These are phyloP conservation scores for Hypoxylon cercidicola DNA, from an alignment of 495 filamentous ascomycete genomes.

Conservation along the genomic window DNA sequence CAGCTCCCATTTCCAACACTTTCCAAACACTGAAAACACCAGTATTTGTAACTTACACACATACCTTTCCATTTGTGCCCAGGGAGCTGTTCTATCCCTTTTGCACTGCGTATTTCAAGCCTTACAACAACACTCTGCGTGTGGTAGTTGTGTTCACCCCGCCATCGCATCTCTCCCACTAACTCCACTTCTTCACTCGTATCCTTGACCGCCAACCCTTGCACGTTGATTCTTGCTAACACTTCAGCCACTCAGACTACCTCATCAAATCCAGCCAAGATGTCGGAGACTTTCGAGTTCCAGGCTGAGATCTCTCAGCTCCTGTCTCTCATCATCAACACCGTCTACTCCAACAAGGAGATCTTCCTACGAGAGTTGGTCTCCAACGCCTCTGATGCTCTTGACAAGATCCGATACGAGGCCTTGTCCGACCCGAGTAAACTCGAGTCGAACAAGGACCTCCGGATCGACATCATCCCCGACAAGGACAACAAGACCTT, in stretches of 20 bases:
- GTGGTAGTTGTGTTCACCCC: background rate
- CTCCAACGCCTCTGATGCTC: slow-evolving; percentile 97
- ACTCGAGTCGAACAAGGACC: slow-evolving; percentile 95
- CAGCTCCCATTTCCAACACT: background rate
- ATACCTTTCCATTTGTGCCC: background rate
- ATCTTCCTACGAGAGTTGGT: slow-evolving; percentile 98
- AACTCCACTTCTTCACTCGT: slow-evolving; percentile 6
- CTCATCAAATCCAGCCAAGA: slow-evolving; percentile 57
- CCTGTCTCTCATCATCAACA: slow-evolving; percentile 99
- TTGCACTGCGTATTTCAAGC: background rate
- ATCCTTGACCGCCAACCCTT: background rate
- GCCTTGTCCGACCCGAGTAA: slow-evolving; percentile 95
- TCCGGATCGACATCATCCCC: slow-evolving; percentile 97
- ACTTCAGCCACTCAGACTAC: slow-evolving; percentile 10
- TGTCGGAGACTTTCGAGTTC: slow-evolving; percentile 98
- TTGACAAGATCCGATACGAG: slow-evolving; percentile 99
- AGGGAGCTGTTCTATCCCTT: slow-evolving; percentile 1
- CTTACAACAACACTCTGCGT: background rate
- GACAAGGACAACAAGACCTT: slow-evolving; percentile 97
- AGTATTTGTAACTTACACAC: too few relatives aligned
- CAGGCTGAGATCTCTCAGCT: slow-evolving; percentile 99
- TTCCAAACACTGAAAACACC: too few relatives aligned
- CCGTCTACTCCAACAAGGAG: slow-evolving; percentile 99
- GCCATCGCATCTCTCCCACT: background rate
- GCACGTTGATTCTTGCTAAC: slow-evolving; percentile 12